phyloP scores from a whole-genome alignment of 1,284 basidiomycete genomes.

The Papiliotrema flavescens region DNA sequence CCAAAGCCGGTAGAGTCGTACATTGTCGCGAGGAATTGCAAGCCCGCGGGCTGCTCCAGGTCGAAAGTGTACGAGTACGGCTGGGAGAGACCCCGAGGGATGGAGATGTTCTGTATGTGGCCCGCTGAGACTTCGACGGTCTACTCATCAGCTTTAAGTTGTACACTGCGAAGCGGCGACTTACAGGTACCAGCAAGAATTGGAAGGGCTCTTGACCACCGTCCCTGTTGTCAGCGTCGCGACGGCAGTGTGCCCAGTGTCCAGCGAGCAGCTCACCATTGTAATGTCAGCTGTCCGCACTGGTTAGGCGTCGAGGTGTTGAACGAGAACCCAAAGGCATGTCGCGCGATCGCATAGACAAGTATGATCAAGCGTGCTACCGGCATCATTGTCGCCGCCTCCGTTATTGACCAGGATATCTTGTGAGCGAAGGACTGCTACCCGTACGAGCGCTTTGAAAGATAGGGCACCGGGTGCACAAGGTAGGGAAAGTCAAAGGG shows the following conservation, averaged over 20 bases:
- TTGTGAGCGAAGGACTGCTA: too few relatives aligned
- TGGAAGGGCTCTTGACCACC: conserved; percentile 37
- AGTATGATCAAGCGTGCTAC: too few relatives aligned
- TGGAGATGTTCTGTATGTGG: conserved; percentile 34
- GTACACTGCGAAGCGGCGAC: conserved; percentile 6
- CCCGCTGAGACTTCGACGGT: conserved; percentile 22
- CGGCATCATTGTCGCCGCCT: neutral
- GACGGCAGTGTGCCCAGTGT: neutral
- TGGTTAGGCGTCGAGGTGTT: conserved; percentile 33
- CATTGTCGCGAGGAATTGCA: conserved; percentile 38
- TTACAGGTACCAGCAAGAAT: conserved; percentile 34
- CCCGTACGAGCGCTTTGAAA: too few relatives aligned
- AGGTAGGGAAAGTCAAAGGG: too few relatives aligned
- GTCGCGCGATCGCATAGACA: too few relatives aligned
- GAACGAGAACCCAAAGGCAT: conserved; percentile 27
- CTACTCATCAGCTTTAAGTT: conserved; percentile 8
- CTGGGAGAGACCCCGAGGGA: conserved; percentile 20
- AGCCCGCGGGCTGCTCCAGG: conserved; percentile 30
- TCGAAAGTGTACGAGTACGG: conserved; percentile 27
- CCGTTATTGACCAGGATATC: too few relatives aligned
- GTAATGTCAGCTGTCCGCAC: conserved; percentile 37
- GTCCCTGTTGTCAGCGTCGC: conserved; percentile 19
- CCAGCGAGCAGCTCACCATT: conserved; percentile 26
- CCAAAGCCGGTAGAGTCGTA: conserved; percentile 39
- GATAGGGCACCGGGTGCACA: too few relatives aligned